phyloP scores from a whole-genome alignment of 73 alveolate genomes.

The Effrenium voratum region DNA sequence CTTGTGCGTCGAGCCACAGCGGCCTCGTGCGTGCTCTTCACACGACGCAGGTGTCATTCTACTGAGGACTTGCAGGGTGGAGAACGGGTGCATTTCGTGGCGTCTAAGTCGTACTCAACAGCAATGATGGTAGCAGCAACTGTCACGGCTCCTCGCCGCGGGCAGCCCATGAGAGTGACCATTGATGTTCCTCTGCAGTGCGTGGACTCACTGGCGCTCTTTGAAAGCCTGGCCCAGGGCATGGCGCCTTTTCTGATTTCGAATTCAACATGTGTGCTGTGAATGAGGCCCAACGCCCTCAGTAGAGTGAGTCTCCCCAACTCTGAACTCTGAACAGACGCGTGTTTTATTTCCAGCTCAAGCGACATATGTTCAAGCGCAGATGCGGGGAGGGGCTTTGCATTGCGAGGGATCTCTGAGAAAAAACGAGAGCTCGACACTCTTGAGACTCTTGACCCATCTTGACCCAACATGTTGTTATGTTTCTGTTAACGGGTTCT shows the following conservation, averaged over 20 bases:
- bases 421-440: too few species aligned
- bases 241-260: not conserved
- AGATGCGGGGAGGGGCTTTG: too few species aligned
- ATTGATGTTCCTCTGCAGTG: not conserved
- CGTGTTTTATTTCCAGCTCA: too few species aligned
- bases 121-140: not conserved
- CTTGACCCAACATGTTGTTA: too few species aligned
- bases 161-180: not conserved
- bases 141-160: not conserved
- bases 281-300: not conserved
- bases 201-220: not conserved
- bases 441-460: too few species aligned
- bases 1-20: not conserved
- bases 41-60: not conserved
- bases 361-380: too few species aligned
- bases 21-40: not conserved
- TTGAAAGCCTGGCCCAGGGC: not conserved
- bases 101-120: not conserved
- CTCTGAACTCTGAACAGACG: too few species aligned
- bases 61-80: not conserved
- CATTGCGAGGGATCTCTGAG: too few species aligned
- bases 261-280: not conserved
- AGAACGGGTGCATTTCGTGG: not conserved
- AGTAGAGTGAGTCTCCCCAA: not conserved
- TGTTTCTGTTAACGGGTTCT: too few species aligned